A percentile compares a stretch with the other conserved stretches of the same genome.
phyloP scores from a whole-genome alignment of 2,329 filamentous ascomycete species.

The Colletotrichum sp. region DNA sequence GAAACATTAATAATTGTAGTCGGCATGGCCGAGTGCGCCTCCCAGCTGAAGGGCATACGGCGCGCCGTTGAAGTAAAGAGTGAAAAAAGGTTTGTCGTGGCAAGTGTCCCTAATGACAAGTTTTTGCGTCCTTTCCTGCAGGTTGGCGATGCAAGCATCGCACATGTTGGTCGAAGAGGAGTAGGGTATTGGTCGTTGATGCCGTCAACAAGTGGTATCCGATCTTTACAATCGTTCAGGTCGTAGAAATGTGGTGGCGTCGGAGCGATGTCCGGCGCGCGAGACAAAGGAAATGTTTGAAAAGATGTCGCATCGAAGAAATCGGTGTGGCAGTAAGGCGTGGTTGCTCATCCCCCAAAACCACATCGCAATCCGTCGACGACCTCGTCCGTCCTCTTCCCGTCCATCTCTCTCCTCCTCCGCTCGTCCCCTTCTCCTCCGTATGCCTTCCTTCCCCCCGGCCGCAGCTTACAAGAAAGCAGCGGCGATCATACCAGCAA shows the following conservation, averaged over 20 bases:
- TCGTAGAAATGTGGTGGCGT: constrained; percentile 8
- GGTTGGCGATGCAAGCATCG: constrained; percentile 16
- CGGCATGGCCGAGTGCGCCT: neutral
- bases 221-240: constrained; percentile 3
- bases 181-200: constrained; percentile 4
- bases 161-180: constrained; percentile 11
- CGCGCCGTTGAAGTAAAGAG: neutral
- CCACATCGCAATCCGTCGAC: neutral
- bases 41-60: neutral
- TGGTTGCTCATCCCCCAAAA: neutral
- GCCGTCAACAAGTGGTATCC: constrained; percentile 2
- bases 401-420: neutral
- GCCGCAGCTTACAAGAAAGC: constrained; percentile 55
- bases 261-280: neutral
- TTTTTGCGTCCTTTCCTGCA: constrained; percentile 18
- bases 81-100: constrained; percentile 11
- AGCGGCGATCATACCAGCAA: constrained; percentile 54
- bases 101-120: constrained; percentile 13
- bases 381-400: neutral
- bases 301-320: constrained; percentile 18
- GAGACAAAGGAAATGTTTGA: constrained; percentile 8
- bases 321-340: neutral
- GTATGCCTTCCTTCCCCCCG: neutral
- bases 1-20: constrained; percentile 12
- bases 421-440: neutral